A percentile compares a stretch with the other conserved stretches of the same genome.
These are phyloP conservation scores for Geotrichum ghanense DNA, from an alignment of 805 yeast genomes.

Conservation along the genomic window DNA sequence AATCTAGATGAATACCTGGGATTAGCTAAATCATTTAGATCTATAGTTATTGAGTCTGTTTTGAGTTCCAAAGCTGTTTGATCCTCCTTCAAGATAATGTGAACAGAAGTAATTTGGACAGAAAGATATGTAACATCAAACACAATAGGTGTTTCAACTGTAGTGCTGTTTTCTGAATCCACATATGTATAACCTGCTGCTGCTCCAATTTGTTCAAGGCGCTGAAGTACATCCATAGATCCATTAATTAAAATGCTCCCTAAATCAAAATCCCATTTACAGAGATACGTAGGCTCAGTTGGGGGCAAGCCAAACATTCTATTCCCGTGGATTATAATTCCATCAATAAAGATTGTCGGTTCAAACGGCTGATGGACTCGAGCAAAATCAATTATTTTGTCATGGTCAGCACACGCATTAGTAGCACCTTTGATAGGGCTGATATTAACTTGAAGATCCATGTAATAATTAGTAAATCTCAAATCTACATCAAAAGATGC, in stretches of 20 bases:
- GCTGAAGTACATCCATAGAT: slow-evolving; percentile 22
- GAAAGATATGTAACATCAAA: slow-evolving; percentile 61
- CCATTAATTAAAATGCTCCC: slow-evolving; percentile 49
- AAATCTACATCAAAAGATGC: slow-evolving; percentile 63
- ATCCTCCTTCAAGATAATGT: slow-evolving; percentile 31
- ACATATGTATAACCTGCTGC: slow-evolving; percentile 51
- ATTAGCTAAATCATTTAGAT: slow-evolving; percentile 61
- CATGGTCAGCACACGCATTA: slow-evolving; percentile 8
- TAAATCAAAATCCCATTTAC: slow-evolving; percentile 78
- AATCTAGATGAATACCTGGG: slow-evolving; percentile 46
- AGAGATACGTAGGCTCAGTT: slow-evolving; percentile 71
- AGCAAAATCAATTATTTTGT: slow-evolving; percentile 11
- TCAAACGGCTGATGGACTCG: slow-evolving; percentile 9
- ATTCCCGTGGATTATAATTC: slow-evolving; percentile 66
- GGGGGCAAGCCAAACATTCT: slow-evolving; percentile 92
- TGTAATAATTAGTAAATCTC: slow-evolving; percentile 82
- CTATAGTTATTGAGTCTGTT: slow-evolving; percentile 26
- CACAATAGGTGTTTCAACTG: slow-evolving; percentile 41
- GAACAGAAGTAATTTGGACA: slow-evolving; percentile 40
- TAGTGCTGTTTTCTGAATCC: slow-evolving; percentile 68
- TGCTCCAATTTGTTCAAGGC: slow-evolving; percentile 22
- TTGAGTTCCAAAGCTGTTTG: slow-evolving; percentile 17
- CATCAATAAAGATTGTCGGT: slow-evolving; percentile 44
- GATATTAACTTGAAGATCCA: slow-evolving; percentile 77
- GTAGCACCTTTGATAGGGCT: slow-evolving; percentile 40